These are phyloP conservation scores for Camellia japonica DNA, from an alignment of 148 eudicot genomes.

Conservation along the genomic window DNA sequence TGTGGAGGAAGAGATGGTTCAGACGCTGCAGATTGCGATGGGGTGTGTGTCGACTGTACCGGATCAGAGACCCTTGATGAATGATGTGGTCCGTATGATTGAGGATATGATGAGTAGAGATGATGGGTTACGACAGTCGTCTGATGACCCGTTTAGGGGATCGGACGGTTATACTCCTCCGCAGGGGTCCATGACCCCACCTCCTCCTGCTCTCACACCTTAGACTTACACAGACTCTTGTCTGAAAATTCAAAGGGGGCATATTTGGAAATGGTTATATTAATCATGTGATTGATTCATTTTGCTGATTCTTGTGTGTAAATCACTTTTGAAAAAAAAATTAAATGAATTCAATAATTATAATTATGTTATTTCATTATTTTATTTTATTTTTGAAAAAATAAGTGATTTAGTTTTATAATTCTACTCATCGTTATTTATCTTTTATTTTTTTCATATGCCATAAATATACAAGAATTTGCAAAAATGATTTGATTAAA, in stretches of 20 bases:
- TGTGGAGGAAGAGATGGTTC: constrained; percentile 98
- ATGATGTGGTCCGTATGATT: constrained; percentile 81
- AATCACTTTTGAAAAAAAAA: neutral
- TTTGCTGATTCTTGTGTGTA: too few species aligned
- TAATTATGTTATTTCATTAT: too few species aligned
- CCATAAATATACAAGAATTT: too few species aligned
- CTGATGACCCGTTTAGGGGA: constrained; percentile 87
- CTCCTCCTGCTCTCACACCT: constrained; percentile 58
- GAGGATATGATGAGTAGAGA: constrained; percentile 71
- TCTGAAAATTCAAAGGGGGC: neutral
- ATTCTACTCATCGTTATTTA: too few species aligned
- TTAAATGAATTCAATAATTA: too few species aligned
- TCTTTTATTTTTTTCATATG: too few species aligned
- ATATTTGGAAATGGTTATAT: too few species aligned
- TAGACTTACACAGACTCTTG: constrained; percentile 16
- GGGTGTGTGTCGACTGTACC: constrained; percentile 82
- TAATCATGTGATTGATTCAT: too few species aligned
- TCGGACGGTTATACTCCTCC: constrained; percentile 88
- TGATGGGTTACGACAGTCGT: constrained; percentile 72
- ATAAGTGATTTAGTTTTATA: too few species aligned
- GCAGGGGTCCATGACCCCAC: constrained; percentile 56
- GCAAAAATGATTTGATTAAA: too few species aligned
- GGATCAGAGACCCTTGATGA: constrained; percentile 88
- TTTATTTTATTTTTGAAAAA: too few species aligned
- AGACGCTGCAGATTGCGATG: constrained; percentile 90